Evolutionary conservation across 495 filamentous ascomycete species (phyloP), one percentile per base, ranked within the genome.

Genomic region (Penicillium nucicola): DNA sequence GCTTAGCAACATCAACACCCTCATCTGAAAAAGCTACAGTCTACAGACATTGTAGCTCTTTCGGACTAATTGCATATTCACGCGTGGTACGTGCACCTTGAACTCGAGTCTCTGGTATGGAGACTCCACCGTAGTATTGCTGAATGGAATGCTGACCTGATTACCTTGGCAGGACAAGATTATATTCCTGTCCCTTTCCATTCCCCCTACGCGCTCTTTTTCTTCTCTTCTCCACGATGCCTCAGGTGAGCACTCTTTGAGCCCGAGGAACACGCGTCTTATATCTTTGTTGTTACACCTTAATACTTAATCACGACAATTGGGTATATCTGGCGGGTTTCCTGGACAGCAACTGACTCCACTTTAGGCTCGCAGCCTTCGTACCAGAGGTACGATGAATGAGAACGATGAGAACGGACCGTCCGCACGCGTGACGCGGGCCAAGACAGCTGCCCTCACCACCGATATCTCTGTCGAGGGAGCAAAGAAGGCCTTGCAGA

Each of bases 331-430:
- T 18, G 13, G 45, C 18, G 28, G 35, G 41, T n/a, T 25, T 25
- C 41, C 18, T 20, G 36, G 46, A 49, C 20, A 28, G 5, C 25
- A 48, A 59, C 60, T 64, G 42, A 60, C 53, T 18, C 11, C 23
- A 23, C 18, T 48, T 23, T 56, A 85, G 81, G 75, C 71, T 63
- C 78, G 84, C 55, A 70, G 72, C 45, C 68, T 78, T 58, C 77
- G 85, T 55, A 75, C 77, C 48, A 84, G 90, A 70, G 78, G 81
- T 56, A 71, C 85, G 51, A 85, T 84, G 60, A 92, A 97, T 66
- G 90, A 96, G 71, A 96, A 96, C 62, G 93, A 96, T 62, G 93
- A 97, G 77, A 96, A 95, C 61, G 72, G 68, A 39, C 82, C 77
- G 19, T 82, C 87, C 49, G 85, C 83, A 68, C 90, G 92, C 70